Percentiles rank a stretch among this genome's conserved stretches.
Conservation (phyloP, 2,329 filamentous ascomycete species). For the Leptographium wingfieldii region DNA sequence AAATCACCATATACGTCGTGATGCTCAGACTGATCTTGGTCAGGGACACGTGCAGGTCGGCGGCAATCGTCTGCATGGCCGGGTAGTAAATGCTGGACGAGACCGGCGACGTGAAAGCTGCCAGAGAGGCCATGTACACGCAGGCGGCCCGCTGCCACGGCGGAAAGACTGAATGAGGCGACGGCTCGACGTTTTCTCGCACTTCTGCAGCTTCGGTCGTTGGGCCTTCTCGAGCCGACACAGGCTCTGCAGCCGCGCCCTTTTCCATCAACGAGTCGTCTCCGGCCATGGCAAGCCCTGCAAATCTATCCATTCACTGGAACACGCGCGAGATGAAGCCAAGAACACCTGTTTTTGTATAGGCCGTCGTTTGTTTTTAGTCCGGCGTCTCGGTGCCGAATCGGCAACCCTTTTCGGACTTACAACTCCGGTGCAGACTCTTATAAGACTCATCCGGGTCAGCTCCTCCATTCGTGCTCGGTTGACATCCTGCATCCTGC, state of each 20-base stretch:
- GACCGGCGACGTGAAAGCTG: slow-evolving; percentile 20
- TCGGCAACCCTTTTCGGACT: not conserved
- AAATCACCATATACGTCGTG: slow-evolving; percentile 20
- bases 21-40: slow-evolving; percentile 26
- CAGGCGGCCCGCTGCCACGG: not conserved
- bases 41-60: slow-evolving; percentile 22
- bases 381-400: not conserved
- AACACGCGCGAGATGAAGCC: not conserved
- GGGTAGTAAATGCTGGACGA: slow-evolving; percentile 30
- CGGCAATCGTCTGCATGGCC: slow-evolving; percentile 27
- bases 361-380: not conserved
- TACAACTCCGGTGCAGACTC: too few relatives aligned
- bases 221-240: too few relatives aligned
- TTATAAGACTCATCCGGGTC: too few relatives aligned
- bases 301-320: not conserved
- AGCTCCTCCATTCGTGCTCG: too few relatives aligned
- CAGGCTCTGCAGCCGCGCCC: too few relatives aligned
- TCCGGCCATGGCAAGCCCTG: not conserved
- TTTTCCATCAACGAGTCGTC: not conserved
- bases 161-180: not conserved
- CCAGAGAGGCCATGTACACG: slow-evolving; percentile 15
- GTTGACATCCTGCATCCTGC: too few relatives aligned
- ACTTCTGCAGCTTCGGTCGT: not conserved
- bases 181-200: not conserved
- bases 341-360: not conserved